phyloP scores from a whole-genome alignment of 1,284 basidiomycete genomes.

The Boletus semigastroideus region DNA sequence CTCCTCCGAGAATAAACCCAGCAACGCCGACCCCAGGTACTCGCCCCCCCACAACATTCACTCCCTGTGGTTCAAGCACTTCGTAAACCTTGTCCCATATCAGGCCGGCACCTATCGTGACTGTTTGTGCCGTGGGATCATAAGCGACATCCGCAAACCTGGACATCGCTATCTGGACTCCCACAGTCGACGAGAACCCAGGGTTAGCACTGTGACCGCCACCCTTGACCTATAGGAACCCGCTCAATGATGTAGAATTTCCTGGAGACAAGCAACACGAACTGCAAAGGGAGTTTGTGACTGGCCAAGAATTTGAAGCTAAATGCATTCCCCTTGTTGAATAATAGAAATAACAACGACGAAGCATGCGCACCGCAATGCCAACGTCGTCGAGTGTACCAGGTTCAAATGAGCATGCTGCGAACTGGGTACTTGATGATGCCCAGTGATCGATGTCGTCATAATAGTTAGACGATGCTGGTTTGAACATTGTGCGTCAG shows the following conservation, averaged over 20 bases:
- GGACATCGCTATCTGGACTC: constrained; percentile 56
- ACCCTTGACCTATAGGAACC: constrained; percentile 12
- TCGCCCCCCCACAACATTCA: constrained; percentile 53
- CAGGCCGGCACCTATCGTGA: constrained; percentile 48
- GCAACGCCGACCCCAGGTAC: constrained; percentile 56
- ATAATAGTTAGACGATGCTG: constrained; percentile 29
- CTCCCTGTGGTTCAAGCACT: constrained; percentile 41
- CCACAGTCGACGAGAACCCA: constrained; percentile 37
- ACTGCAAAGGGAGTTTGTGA: constrained; percentile 12
- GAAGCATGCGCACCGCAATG: constrained; percentile 37
- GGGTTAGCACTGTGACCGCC: constrained; percentile 20
- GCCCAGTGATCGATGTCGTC: constrained; percentile 48
- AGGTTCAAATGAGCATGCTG: constrained; percentile 53
- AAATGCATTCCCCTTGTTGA: not conserved
- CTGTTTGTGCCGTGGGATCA: constrained; percentile 32
- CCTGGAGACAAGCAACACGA: not conserved
- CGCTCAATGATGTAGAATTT: not conserved
- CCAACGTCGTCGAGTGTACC: constrained; percentile 45
- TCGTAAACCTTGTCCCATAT: constrained; percentile 61
- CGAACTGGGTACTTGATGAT: constrained; percentile 40
- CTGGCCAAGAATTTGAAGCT: constrained; percentile 14
- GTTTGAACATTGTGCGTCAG: not conserved
- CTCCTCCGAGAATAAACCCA: constrained; percentile 56
- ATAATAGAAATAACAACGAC: not conserved
- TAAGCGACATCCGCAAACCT: constrained; percentile 49